Base-by-base conservation (phyloP, 2,329 filamentous ascomycete genomes). In the Epichloe typhina region DNA sequence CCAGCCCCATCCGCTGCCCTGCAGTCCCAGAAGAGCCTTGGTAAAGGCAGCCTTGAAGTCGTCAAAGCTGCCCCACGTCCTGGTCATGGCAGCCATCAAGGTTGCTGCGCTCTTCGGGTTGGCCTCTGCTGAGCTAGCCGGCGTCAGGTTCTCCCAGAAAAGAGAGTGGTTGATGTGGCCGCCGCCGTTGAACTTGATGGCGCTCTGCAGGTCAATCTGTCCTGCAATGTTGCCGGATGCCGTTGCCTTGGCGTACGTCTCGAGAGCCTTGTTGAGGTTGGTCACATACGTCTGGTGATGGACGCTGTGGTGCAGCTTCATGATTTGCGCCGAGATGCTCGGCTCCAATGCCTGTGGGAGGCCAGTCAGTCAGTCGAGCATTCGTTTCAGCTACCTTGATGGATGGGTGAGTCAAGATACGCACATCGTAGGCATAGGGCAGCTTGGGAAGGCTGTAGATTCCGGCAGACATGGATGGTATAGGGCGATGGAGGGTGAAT, bases 131-230 rank as follows among this genome's bases (percentile, higher is more conserved):
- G 76, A 80, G 17, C 69, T 72, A 0, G 80, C 68, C 0, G 86
- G 85, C 0, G 79, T 69, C 17, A 94, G 76, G 66, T 88, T 90
- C 69, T 86, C 82, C 89, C 89, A 96, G 75, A 95, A 95, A 37
- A 95, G 80, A 0, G 81, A 83, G 74, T 95, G 90, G 72, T 96
- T 96, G 69, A 94, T 84, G 73, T 95, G 89, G 6, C 90, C 90
- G 42, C 90, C 90, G 46, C 85, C 89, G 66, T 95, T 88, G 77
- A 95, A 95, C 61, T 84, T 86, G 71, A 95, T 82, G 54, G 78
- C 78, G 17, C 75, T 71, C 59, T 85, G 82, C n/a, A 88, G 75
- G 17, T 77, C 70, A 51, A 88, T 77, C 58, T 88, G 82, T 4
- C 74, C 69, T 4, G 78, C 70, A 50, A 86, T 74, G 57, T 88